Percentiles rank a stretch among this genome's conserved stretches.
Evolutionary conservation across 2,329 filamentous ascomycete genomes (phyloP).

Genomic region (Fusarium devonianum): DNA sequence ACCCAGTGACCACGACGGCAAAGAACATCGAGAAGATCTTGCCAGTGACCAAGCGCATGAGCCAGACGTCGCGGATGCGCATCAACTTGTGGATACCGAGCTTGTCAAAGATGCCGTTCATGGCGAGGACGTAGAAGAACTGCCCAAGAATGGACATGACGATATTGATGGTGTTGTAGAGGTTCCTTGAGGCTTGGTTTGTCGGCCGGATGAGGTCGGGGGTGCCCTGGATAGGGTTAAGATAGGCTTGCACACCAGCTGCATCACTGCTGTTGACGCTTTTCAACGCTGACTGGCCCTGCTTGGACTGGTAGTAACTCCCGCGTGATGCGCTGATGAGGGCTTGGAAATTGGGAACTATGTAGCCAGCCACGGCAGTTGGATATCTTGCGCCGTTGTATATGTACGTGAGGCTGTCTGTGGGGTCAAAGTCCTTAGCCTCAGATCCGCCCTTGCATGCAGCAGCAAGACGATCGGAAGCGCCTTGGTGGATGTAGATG

Average conservation of each 20-base stretch:
- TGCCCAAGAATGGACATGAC: slow-evolving; percentile 47
- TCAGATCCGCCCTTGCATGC: slow-evolving; percentile 39
- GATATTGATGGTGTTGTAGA: slow-evolving; percentile 51
- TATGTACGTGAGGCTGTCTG: slow-evolving; percentile 44
- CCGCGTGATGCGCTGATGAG: slow-evolving; percentile 38
- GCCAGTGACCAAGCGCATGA: slow-evolving; percentile 40
- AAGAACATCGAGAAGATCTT: slow-evolving; percentile 46
- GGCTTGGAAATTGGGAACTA: slow-evolving; percentile 42
- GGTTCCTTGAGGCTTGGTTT: slow-evolving; percentile 44
- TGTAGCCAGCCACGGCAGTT: slow-evolving; percentile 38
- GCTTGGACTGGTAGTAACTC: slow-evolving; percentile 37
- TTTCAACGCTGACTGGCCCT: slow-evolving; percentile 31
- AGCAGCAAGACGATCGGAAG: slow-evolving; percentile 43
- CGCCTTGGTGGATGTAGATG: slow-evolving; percentile 43
- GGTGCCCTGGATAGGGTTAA: slow-evolving; percentile 45
- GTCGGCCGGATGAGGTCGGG: slow-evolving; percentile 44
- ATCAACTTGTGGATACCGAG: slow-evolving; percentile 25
- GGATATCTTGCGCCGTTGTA: slow-evolving; percentile 50
- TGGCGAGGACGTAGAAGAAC: slow-evolving; percentile 42
- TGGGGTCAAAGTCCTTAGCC: slow-evolving; percentile 43
- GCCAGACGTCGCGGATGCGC: slow-evolving; percentile 39
- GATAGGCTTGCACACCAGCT: slow-evolving; percentile 41
- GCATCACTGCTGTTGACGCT: slow-evolving; percentile 35
- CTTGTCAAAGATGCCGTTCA: slow-evolving; percentile 37
- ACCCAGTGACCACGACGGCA: slow-evolving; percentile 49